A percentile compares a stretch with the other conserved stretches of the same genome.
These are phyloP conservation scores for Cucumis melo DNA, from an alignment of 306 rosid genomes.

Conservation along the genomic window DNA sequence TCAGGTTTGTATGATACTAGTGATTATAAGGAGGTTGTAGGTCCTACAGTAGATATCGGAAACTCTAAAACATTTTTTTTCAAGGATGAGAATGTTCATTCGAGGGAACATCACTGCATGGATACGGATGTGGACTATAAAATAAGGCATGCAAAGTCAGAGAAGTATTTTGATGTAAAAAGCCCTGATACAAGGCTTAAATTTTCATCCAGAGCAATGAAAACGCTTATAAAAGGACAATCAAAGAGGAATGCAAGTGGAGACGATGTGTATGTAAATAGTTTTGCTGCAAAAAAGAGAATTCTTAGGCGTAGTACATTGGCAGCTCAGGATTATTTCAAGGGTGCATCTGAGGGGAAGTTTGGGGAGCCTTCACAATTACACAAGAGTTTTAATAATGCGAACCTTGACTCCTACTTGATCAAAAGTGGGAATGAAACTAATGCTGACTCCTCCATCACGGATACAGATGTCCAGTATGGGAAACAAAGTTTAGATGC, in stretches of 20 bases:
- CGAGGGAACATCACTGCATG: conserved; percentile 51
- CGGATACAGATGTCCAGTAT: conserved; percentile 5
- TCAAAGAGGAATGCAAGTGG: conserved; percentile 51
- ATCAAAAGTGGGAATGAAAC: conserved; percentile 32
- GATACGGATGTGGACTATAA: conserved; percentile 74
- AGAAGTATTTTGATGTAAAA: conserved; percentile 60
- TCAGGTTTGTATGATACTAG: conserved; percentile 22
- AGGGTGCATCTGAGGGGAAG: conserved; percentile 28
- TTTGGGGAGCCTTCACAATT: conserved; percentile 26
- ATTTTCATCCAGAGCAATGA: conserved; percentile 47
- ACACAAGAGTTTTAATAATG: conserved; percentile 16
- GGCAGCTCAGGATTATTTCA: conserved; percentile 52
- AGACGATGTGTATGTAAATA: conserved; percentile 35
- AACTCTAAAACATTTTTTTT: conserved; percentile 31
- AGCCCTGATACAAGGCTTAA: conserved; percentile 50
- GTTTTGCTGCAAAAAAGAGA: conserved; percentile 40
- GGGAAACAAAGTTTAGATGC: conserved; percentile 13
- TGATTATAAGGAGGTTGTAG: conserved; percentile 22
- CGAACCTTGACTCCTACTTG: conserved; percentile 24
- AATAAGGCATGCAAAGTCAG: conserved; percentile 67
- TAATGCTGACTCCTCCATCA: conserved; percentile 16
- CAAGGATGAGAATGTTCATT: conserved; percentile 48
- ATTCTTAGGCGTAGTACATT: conserved; percentile 54
- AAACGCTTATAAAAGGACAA: conserved; percentile 30
- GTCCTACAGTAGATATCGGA: conserved; percentile 17